phyloP scores from a whole-genome alignment of 1,139 yeast genomes.

The Wickerhamomyces sp. region DNA sequence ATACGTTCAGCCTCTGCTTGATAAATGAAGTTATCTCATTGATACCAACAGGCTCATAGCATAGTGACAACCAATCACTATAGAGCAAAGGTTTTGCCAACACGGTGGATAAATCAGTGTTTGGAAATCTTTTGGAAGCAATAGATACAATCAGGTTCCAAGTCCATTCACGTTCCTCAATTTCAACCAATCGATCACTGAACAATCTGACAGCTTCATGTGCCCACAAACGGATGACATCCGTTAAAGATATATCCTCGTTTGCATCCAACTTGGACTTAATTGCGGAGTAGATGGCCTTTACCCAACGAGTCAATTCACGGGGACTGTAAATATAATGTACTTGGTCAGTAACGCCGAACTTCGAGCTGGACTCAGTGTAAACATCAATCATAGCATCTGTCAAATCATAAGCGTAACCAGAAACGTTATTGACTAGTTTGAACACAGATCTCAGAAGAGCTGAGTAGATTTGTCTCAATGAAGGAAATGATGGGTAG shows the following conservation, averaged over 20 bases:
- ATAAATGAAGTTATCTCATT: constrained; percentile 50
- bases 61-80: constrained; percentile 70
- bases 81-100: constrained; percentile 51
- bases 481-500: constrained; percentile 66
- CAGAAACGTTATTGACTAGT: constrained; percentile 56
- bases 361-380: constrained; percentile 34
- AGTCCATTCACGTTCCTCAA: constrained; percentile 50
- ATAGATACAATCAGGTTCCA: constrained; percentile 35
- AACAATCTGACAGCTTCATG: constrained; percentile 80
- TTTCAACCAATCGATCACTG: constrained; percentile 58
- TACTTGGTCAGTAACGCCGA: constrained; percentile 32
- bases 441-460: constrained; percentile 57
- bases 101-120: constrained; percentile 33
- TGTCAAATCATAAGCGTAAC: constrained; percentile 49
- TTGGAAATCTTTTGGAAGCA: constrained; percentile 42
- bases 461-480: constrained; percentile 61
- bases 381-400: constrained; percentile 66
- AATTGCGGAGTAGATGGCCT: constrained; percentile 62
- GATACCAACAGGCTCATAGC: constrained; percentile 53
- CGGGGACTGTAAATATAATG: constrained; percentile 87
- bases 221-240: constrained; percentile 65
- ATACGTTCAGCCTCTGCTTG: constrained; percentile 59
- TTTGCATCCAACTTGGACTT: constrained; percentile 32
- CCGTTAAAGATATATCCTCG: constrained; percentile 30
- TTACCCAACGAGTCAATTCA: constrained; percentile 83